These are phyloP conservation scores for Trichophyton equinum DNA, from an alignment of 2,329 filamentous ascomycete genomes.

Conservation along the genomic window DNA sequence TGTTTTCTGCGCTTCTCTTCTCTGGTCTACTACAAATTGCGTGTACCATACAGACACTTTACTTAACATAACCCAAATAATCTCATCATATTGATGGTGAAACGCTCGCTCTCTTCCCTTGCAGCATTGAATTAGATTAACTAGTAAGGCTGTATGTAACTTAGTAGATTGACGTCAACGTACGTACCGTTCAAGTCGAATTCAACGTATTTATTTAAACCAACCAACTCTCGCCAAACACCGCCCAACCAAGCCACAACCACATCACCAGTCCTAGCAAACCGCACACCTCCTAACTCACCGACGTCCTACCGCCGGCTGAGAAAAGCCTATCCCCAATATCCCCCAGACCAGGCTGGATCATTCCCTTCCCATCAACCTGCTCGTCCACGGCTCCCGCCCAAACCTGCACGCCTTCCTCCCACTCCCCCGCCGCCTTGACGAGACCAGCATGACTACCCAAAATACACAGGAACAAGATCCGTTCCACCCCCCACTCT, in stretches of 20 bases:
- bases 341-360: slow-evolving; percentile 79
- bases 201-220: no score
- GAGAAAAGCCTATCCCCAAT: slow-evolving; percentile 82
- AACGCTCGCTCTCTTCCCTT: neutral
- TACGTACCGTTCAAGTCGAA: no score
- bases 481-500: slow-evolving; percentile 80
- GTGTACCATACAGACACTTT: slow-evolving; percentile 3
- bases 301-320: slow-evolving; percentile 58
- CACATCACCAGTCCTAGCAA: neutral
- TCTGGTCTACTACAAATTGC: slow-evolving; percentile 1
- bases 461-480: slow-evolving; percentile 65
- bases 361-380: slow-evolving; percentile 70
- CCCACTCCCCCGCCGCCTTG: slow-evolving; percentile 64
- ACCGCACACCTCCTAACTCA: neutral
- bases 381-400: slow-evolving; percentile 64
- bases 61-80: neutral
- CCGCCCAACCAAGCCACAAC: neutral
- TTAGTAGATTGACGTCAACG: no score
- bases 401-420: slow-evolving; percentile 52
- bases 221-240: neutral
- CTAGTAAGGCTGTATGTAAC: neutral
- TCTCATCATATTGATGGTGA: slow-evolving; percentile 7
- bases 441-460: slow-evolving; percentile 59
- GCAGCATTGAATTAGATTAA: neutral
- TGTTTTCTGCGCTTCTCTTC: neutral